Conservation (phyloP, 371 early-diverging fungal genomes). For the Mortierella sp. region DNA sequence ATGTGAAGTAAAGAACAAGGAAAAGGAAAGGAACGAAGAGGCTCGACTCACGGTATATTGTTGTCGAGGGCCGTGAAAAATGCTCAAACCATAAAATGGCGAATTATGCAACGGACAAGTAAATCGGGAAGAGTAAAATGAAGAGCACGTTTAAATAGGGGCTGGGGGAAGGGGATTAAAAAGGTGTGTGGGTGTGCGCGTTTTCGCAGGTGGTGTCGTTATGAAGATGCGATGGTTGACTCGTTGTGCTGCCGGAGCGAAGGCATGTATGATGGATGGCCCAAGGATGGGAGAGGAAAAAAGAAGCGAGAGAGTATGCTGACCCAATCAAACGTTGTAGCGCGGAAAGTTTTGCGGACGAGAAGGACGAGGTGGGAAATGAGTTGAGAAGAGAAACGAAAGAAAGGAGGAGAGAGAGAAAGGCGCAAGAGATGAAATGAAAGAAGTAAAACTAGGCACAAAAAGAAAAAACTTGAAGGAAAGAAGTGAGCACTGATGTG, state of each 20-base stretch:
- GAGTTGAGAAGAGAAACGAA: background rate
- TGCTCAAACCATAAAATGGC: background rate
- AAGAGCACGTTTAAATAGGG: slow-evolving; percentile 11
- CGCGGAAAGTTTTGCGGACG: background rate
- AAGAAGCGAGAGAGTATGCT: background rate
- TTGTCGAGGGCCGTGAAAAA: background rate
- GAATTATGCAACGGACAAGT: background rate
- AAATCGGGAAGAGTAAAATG: background rate
- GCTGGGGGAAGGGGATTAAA: background rate
- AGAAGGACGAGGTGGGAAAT: background rate
- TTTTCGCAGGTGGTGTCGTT: background rate
- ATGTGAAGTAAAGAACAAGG: too few relatives aligned
- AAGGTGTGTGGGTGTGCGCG: background rate
- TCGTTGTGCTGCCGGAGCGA: background rate
- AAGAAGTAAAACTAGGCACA: background rate
- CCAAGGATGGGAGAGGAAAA: background rate
- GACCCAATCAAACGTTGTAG: background rate
- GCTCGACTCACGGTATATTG: background rate
- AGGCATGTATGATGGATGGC: background rate
- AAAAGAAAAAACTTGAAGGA: background rate
- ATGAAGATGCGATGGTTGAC: background rate
- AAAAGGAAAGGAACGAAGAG: too few relatives aligned
- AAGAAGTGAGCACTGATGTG: background rate
- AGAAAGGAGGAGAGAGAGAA: background rate
- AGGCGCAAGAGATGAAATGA: background rate